Evolutionary conservation across 768 basidiomycete species (phyloP).

Genomic region (Antrodiella citrinella): DNA sequence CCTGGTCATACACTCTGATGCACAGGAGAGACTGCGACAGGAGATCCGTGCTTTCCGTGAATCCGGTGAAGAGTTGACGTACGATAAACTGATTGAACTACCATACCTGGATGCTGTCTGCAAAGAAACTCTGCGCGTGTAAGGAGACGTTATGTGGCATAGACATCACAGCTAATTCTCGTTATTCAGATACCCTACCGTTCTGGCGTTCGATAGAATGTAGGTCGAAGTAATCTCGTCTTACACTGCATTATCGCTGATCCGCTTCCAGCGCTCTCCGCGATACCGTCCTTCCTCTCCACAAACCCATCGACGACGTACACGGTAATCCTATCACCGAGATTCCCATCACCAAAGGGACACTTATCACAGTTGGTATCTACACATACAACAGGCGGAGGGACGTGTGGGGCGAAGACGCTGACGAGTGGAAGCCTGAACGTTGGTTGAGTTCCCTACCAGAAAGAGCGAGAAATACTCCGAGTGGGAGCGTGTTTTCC

Average conservation of each 20-base stretch:
- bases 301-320: constrained; percentile 25
- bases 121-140: constrained; percentile 16
- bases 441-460: constrained; percentile 45
- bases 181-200: constrained; percentile 38
- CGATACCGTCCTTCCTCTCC: constrained; percentile 35
- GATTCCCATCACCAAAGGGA: constrained; percentile 41
- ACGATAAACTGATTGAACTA: constrained; percentile 15
- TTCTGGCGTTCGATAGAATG: constrained; percentile 18
- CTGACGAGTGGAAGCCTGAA: constrained; percentile 52
- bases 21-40: constrained; percentile 17
- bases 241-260: too few species aligned
- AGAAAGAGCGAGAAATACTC: constrained; percentile 7
- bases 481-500: constrained; percentile 15
- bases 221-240: too few species aligned
- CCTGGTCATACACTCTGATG: constrained; percentile 15
- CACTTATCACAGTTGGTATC: constrained; percentile 35
- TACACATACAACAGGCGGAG: constrained; percentile 39
- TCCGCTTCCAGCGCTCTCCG: background rate
- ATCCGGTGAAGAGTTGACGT: constrained; percentile 10
- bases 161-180: too few species aligned
- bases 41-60: constrained; percentile 12
- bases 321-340: constrained; percentile 30
- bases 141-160: too few species aligned
- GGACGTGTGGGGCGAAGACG: constrained; percentile 52
- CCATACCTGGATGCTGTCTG: constrained; percentile 20